Evolutionary conservation across 768 basidiomycete species (phyloP), one percentile per base, ranked within the genome.

Genomic region (Pulveroboletus sp.): DNA sequence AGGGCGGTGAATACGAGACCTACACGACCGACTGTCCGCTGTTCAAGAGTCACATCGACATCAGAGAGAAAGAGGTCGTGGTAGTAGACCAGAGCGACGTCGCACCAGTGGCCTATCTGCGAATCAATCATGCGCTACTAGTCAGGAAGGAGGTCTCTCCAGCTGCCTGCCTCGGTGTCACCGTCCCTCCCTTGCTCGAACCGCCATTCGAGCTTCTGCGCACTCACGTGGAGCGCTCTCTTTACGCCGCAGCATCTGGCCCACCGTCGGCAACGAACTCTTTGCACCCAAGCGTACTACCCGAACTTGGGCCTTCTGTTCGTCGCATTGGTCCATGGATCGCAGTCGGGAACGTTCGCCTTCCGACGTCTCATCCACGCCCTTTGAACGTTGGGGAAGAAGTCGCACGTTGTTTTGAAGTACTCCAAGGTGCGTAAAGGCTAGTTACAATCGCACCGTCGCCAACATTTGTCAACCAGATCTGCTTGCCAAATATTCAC

Each of bases 1-100:
- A 99, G 70, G 97, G 97, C 2, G 97, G 97, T 2, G 97, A 99
- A 70, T 99, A 97, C 67, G 97, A 99, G 65, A 90, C 87, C 0
- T 72, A 98, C 49, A 97, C 95, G 1, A 72, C 94, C 12, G 90
- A 97, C 56, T 89, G 87, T 52, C 90, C 94, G 0, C 61, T 95
- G 12, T 98, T 94, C 79, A 90, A 90, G 56, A 76, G 77, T 33
- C 74, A 78, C 10, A 85, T 99, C 31, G 63, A 71, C 7, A 64
- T 97, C 84, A 74, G 69, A 29, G 80, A 84, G 38, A 77, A 78
- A 1, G 84, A 91, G 56, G 80, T 79, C 0, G 82, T 94, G 34
- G 79, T 89, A 36, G 86, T 88, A 57, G 84, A 86, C 6, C 85
- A 88, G 68, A 88, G 75, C 50, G 86, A 84, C 61, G 87, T 94